phyloP scores from a whole-genome alignment of 2,329 filamentous ascomycete genomes.

The Fusarium veterinarium region DNA sequence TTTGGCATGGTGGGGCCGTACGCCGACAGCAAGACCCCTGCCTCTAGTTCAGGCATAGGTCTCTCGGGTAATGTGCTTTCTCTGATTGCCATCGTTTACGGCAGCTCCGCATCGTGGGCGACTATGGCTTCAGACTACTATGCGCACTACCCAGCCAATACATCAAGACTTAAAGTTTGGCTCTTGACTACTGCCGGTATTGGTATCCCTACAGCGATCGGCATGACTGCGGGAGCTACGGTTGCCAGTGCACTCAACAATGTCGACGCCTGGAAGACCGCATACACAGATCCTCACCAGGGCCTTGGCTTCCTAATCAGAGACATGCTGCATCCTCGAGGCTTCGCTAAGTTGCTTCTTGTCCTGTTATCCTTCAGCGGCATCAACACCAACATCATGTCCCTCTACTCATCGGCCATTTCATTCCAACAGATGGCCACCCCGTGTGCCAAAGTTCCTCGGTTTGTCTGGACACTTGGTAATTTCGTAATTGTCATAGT shows the following conservation, averaged over 20 bases:
- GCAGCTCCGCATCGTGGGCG: conserved; percentile 5
- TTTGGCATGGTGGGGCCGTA: conserved; percentile 11
- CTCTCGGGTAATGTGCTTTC: conserved; percentile 10
- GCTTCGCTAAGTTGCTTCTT: conserved; percentile 3
- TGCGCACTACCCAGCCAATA: conserved; percentile 5
- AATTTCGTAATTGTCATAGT: conserved; percentile 4
- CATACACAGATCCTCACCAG: not conserved
- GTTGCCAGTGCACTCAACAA: conserved; percentile 9
- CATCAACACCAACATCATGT: conserved; percentile 17
- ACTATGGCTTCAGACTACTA: conserved; percentile 15
- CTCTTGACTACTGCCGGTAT: conserved; percentile 3
- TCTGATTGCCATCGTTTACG: conserved; percentile 1
- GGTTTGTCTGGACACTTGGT: conserved; percentile 6
- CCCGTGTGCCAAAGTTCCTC: not conserved
- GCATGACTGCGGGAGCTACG: conserved; percentile 8
- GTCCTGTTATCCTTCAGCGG: conserved; percentile 5
- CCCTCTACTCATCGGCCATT: conserved; percentile 8
- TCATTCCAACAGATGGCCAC: conserved; percentile 10
- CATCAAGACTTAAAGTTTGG: not conserved
- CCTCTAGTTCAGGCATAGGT: not conserved
- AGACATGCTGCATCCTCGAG: conserved; percentile 4
- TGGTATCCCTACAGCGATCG: conserved; percentile 6
- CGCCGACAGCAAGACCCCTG: not conserved
- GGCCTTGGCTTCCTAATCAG: conserved; percentile 9
- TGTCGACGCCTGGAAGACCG: not conserved